Evolutionary conservation across 2,329 filamentous ascomycete genomes (phyloP).

Genomic region (Penicillium thymicola): DNA sequence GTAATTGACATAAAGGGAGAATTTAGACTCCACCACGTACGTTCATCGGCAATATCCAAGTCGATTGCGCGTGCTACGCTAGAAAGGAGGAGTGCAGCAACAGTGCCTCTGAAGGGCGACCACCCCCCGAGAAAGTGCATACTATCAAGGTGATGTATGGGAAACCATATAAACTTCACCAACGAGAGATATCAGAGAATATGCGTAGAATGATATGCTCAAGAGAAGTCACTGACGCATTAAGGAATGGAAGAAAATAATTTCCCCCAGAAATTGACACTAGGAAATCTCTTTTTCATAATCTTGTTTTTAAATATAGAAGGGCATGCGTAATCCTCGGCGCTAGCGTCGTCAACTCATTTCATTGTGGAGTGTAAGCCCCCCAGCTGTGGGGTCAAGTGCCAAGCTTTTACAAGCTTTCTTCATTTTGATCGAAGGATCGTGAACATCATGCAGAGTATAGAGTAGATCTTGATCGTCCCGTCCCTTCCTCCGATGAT

Average conservation of each 20-base stretch:
- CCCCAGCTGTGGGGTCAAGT: constrained; percentile 1
- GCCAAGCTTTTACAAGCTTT: constrained; percentile 23
- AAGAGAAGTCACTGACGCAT: not conserved
- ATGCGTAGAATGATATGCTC: not conserved
- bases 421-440: not conserved
- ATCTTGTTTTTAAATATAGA: constrained; percentile 12
- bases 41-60: constrained; percentile 27
- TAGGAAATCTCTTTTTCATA: constrained; percentile 1
- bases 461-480: not conserved
- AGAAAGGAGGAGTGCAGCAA: constrained; percentile 4
- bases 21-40: constrained; percentile 13
- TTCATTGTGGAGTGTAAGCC: constrained; percentile 9
- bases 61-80: constrained; percentile 19
- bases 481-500: not conserved
- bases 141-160: not conserved
- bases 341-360: constrained; percentile 26
- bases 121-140: constrained; percentile 10
- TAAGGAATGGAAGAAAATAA: not conserved
- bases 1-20: not conserved
- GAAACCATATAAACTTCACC: not conserved
- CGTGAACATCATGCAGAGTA: not conserved
- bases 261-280: not conserved
- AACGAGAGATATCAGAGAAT: not conserved
- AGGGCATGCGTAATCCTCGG: constrained; percentile 22
- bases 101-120: not conserved